These are phyloP conservation scores for Moricandia moricandioides DNA, from an alignment of 345 rosid genomes.

Conservation along the genomic window DNA sequence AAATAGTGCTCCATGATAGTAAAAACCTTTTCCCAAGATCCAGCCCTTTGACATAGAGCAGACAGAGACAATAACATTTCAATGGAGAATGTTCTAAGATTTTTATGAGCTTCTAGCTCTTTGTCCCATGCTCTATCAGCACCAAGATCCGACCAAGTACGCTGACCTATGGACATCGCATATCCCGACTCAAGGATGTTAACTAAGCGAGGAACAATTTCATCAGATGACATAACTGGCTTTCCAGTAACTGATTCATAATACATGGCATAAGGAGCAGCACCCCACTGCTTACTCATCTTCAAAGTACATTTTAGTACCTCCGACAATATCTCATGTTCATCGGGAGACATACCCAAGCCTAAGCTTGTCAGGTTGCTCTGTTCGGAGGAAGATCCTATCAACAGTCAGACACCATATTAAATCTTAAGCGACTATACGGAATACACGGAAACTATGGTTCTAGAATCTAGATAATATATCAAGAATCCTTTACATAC, in stretches of 20 bases:
- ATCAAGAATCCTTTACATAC: slow-evolving; percentile 41
- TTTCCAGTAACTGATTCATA: slow-evolving; percentile 68
- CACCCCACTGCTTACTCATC: slow-evolving; percentile 79
- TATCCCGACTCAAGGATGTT: slow-evolving; percentile 83
- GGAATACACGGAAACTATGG: slow-evolving; percentile 11
- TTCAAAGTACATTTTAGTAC: slow-evolving; percentile 56
- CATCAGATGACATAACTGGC: slow-evolving; percentile 62
- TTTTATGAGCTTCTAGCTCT: slow-evolving; percentile 62
- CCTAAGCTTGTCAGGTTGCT: slow-evolving; percentile 42
- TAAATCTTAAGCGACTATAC: not conserved
- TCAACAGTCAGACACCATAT: slow-evolving; percentile 14
- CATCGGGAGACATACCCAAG: slow-evolving; percentile 48
- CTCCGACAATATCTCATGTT: slow-evolving; percentile 61
- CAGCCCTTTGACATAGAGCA: slow-evolving; percentile 58
- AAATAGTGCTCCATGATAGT: slow-evolving; percentile 61
- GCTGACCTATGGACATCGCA: slow-evolving; percentile 45
- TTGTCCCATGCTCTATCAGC: slow-evolving; percentile 66
- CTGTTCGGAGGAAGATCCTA: slow-evolving; percentile 60
- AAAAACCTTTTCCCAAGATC: slow-evolving; percentile 71
- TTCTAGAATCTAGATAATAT: slow-evolving; percentile 16
- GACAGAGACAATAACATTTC: slow-evolving; percentile 70
- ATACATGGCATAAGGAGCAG: slow-evolving; percentile 67
- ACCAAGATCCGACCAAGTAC: slow-evolving; percentile 47
- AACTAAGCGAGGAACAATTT: slow-evolving; percentile 63
- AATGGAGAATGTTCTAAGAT: slow-evolving; percentile 71